These are phyloP conservation scores for Candida corydali DNA, from an alignment of 805 yeast species.

Conservation along the genomic window DNA sequence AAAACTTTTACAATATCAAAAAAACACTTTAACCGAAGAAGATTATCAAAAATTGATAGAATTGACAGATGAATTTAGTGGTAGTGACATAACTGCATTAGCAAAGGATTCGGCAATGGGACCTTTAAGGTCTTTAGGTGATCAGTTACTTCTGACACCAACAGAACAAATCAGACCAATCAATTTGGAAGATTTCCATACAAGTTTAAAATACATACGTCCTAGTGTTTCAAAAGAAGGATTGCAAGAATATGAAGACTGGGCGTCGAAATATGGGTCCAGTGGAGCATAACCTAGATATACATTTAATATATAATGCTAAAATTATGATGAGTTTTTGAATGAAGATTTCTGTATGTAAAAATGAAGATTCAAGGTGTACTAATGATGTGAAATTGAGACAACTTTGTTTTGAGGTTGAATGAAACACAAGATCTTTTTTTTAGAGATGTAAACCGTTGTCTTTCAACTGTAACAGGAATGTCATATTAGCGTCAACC, in stretches of 20 bases:
- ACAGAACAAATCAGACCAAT: conserved; percentile 79
- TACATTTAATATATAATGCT: too few species aligned
- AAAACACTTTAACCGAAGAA: conserved; percentile 58
- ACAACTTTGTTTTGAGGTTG: too few species aligned
- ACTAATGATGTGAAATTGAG: too few species aligned
- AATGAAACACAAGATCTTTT: too few species aligned
- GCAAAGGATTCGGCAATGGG: conserved; percentile 99
- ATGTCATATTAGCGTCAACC: too few species aligned
- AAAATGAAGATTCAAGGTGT: too few species aligned
- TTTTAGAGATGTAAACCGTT: too few species aligned
- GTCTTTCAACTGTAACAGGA: too few species aligned
- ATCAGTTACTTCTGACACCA: conserved; percentile 62
- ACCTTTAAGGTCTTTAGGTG: conserved; percentile 87
- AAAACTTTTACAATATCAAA: conserved; percentile 66
- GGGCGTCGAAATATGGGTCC: conserved; percentile 86
- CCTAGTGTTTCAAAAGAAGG: conserved; percentile 89
- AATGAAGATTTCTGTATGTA: too few species aligned
- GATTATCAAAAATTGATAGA: conserved; percentile 60
- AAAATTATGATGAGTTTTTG: too few species aligned
- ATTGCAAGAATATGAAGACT: conserved; percentile 71
- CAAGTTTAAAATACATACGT: conserved; percentile 72
- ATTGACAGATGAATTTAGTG: conserved; percentile 79
- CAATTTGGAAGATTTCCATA: conserved; percentile 64
- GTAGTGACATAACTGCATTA: conserved; percentile 86
- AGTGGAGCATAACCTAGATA: conserved; percentile 81